Evolutionary conservation across 116 monocot species (phyloP).

Genomic region (Phalaenopsis hybrid): DNA sequence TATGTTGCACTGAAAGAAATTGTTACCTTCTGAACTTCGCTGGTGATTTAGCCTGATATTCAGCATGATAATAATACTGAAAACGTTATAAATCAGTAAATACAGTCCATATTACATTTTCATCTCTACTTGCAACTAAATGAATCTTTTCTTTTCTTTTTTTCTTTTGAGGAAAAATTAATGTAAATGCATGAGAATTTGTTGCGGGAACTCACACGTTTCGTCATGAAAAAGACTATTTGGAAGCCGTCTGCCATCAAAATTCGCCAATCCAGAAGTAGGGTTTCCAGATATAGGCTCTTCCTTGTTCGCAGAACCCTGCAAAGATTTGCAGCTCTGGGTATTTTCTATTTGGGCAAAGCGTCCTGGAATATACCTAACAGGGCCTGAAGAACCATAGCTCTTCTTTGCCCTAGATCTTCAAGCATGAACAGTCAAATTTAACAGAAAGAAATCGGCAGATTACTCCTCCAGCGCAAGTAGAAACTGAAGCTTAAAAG

Average conservation of each 20-base stretch:
- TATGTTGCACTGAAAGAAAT: neutral
- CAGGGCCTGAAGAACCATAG: slow-evolving; percentile 7
- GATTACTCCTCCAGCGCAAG: neutral
- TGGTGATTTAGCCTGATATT: neutral
- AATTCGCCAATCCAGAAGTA: slow-evolving; percentile 1
- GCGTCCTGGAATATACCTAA: slow-evolving; percentile 9
- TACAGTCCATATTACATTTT: neutral
- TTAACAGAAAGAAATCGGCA: neutral
- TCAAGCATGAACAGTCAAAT: neutral
- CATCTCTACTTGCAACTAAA: neutral
- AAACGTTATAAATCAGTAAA: neutral
- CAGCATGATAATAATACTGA: neutral
- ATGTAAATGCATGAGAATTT: neutral
- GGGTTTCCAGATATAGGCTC: neutral
- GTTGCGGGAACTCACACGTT: neutral
- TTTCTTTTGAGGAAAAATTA: neutral
- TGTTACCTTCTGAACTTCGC: neutral
- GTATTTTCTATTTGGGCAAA: neutral
- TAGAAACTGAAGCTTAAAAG: neutral
- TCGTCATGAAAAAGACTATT: neutral
- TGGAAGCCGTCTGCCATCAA: neutral
- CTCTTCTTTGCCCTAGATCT: slow-evolving; percentile 9
- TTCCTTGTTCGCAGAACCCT: slow-evolving; percentile 4
- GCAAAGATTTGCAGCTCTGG: neutral
- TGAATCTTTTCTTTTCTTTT: neutral